Evolutionary conservation across 345 rosid species (phyloP).

Genomic region (Citrus sp.): DNA sequence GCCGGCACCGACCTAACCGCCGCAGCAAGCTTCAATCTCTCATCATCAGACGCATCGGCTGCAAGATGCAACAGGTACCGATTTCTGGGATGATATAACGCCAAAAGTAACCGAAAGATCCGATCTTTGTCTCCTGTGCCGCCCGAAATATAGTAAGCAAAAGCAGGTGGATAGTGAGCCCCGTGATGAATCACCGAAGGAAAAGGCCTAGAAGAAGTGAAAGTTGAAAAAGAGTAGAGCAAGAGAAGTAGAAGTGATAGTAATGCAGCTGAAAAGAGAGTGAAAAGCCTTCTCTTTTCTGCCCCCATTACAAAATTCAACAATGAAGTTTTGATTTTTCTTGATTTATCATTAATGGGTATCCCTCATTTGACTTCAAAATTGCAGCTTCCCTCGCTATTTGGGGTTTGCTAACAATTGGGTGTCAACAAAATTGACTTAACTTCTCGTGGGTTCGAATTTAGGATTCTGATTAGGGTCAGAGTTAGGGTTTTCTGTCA

Average conservation of each 20-base stretch:
- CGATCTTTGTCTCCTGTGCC: conserved; percentile 66
- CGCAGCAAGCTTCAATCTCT: conserved; percentile 51
- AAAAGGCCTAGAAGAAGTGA: conserved; percentile 63
- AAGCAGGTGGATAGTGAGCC: conserved; percentile 78
- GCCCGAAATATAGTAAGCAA: conserved; percentile 86
- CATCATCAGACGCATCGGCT: conserved; percentile 75
- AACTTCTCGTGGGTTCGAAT: not conserved
- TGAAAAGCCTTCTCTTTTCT: conserved; percentile 88
- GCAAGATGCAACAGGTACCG: conserved; percentile 80
- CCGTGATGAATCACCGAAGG: conserved; percentile 77
- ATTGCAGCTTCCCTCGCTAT: not conserved
- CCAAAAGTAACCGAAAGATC: conserved; percentile 77
- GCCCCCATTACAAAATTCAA: conserved; percentile 61
- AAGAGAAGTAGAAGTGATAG: conserved; percentile 66
- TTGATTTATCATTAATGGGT: conserved; percentile 39
- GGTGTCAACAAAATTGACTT: not conserved
- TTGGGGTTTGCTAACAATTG: not conserved
- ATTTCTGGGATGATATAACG: conserved; percentile 95
- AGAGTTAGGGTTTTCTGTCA: conserved; percentile 17
- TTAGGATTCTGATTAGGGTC: conserved; percentile 2
- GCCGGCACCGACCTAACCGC: conserved; percentile 72
- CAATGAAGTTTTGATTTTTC: not conserved
- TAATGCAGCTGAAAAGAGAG: conserved; percentile 75
- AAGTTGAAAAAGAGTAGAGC: conserved; percentile 70
- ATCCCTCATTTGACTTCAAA: conserved; percentile 7